Conservation (phyloP, 441 rosid species). For the Populus trichocarpa region DNA sequence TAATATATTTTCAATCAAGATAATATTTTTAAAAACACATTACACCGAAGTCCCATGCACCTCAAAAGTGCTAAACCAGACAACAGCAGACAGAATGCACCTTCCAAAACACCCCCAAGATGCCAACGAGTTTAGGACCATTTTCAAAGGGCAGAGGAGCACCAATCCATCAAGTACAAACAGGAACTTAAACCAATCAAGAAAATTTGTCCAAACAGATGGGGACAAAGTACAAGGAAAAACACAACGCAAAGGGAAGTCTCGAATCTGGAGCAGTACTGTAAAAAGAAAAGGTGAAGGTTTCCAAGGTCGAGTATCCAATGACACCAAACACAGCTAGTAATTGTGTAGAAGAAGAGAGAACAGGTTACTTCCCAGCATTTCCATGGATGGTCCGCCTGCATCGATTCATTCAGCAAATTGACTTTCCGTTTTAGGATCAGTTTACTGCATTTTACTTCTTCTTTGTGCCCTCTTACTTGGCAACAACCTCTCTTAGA, state of each 20-base stretch:
- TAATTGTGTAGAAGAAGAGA: no score
- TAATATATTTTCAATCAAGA: no score
- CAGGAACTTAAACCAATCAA: not conserved
- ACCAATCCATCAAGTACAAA: not conserved
- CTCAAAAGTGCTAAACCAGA: conserved; percentile 4
- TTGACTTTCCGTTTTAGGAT: not conserved
- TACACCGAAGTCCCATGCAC: no score
- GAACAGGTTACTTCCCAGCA: no score
- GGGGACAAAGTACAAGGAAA: conserved; percentile 38
- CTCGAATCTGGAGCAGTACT: conserved; percentile 2
- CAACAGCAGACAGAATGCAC: not conserved
- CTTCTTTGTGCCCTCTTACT: no score
- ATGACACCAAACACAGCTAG: conserved; percentile 25
- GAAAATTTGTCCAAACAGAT: conserved; percentile 33
- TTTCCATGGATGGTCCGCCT: not conserved
- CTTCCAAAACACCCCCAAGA: conserved; percentile 7
- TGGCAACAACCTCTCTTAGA: not conserved
- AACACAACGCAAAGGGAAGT: conserved; percentile 13
- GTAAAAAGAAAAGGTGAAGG: conserved; percentile 4
- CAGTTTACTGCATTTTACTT: not conserved
- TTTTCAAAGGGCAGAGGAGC: not conserved
- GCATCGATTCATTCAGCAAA: not conserved
- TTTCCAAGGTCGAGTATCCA: conserved; percentile 37
- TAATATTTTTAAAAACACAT: no score
- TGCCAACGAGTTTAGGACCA: not conserved